A percentile compares a stretch with the other conserved stretches of the same genome.
Evolutionary conservation across 148 eudicot genomes (phyloP).

Genomic region (Amaranthus palmeri): DNA sequence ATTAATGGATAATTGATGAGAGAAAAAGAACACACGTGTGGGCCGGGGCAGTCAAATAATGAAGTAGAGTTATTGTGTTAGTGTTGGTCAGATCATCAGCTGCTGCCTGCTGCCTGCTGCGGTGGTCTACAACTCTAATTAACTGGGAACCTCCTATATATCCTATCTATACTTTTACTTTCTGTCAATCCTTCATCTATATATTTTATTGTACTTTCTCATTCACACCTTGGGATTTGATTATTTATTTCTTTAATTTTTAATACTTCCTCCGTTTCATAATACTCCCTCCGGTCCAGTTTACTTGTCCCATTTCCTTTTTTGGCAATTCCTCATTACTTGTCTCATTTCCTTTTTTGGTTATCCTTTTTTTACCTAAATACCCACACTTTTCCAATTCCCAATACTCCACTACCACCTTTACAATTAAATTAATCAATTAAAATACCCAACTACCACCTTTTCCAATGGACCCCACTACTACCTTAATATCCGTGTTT

Average conservation of each 20-base stretch:
- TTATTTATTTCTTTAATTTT: background rate
- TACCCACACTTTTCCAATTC: too few relatives aligned
- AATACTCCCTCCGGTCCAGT: too few relatives aligned
- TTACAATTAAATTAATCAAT: too few relatives aligned
- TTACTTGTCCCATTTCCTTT: too few relatives aligned
- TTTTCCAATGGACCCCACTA: too few relatives aligned
- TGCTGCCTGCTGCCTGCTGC: background rate
- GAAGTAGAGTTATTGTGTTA: background rate
- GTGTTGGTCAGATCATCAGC: background rate
- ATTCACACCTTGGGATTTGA: constrained; percentile 16
- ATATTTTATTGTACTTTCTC: constrained; percentile 9
- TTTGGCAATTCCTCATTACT: too few relatives aligned
- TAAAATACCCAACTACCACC: too few relatives aligned
- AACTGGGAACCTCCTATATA: constrained; percentile 15
- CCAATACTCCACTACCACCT: too few relatives aligned
- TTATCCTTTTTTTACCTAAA: too few relatives aligned
- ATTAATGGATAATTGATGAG: constrained; percentile 16
- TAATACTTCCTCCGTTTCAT: too few relatives aligned
- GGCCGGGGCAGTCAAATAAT: background rate
- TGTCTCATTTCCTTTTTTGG: too few relatives aligned
- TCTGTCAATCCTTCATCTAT: background rate
- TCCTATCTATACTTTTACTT: constrained; percentile 13
- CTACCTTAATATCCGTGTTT: too few relatives aligned
- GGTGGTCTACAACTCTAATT: background rate
- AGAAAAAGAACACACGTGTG: constrained; percentile 19